A percentile compares a stretch with the other conserved stretches of the same genome.
These are phyloP conservation scores for Fusarium bactridioides DNA, from an alignment of 2,329 filamentous ascomycete genomes.

Conservation along the genomic window DNA sequence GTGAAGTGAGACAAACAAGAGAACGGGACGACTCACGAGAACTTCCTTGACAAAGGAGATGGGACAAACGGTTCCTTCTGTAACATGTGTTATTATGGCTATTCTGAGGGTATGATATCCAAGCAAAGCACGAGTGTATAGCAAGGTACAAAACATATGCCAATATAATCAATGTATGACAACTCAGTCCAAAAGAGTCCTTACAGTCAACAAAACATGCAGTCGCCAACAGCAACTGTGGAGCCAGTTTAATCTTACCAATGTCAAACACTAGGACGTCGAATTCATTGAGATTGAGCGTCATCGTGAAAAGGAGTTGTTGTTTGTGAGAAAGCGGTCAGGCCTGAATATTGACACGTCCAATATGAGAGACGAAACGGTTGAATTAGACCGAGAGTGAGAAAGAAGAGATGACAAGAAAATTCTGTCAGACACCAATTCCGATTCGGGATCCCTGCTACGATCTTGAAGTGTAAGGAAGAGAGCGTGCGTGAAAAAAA, in stretches of 20 bases:
- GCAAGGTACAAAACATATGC: conserved; percentile 8
- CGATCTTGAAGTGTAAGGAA: conserved; percentile 8
- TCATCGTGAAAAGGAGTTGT: conserved; percentile 23
- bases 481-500: conserved; percentile 2
- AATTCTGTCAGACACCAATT: conserved; percentile 6
- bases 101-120: conserved; percentile 20
- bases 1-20: conserved; percentile 19
- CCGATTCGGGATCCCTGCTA: conserved; percentile 21
- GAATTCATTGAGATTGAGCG: conserved; percentile 41
- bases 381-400: not conserved
- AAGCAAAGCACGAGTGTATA: not conserved
- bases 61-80: conserved; percentile 83
- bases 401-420: not conserved
- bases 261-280: conserved; percentile 50
- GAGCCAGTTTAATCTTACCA: conserved; percentile 42
- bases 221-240: conserved; percentile 1
- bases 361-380: conserved; percentile 5
- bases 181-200: not conserved
- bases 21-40: conserved; percentile 66
- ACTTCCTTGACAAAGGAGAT: conserved; percentile 87
- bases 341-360: conserved; percentile 18
- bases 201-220: not conserved
- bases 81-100: conserved; percentile 33
- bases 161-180: not conserved
- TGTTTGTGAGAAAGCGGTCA: conserved; percentile 30